These are phyloP conservation scores for Pyrenophora seminiperda DNA, from an alignment of 2,329 filamentous ascomycete species.

Conservation along the genomic window DNA sequence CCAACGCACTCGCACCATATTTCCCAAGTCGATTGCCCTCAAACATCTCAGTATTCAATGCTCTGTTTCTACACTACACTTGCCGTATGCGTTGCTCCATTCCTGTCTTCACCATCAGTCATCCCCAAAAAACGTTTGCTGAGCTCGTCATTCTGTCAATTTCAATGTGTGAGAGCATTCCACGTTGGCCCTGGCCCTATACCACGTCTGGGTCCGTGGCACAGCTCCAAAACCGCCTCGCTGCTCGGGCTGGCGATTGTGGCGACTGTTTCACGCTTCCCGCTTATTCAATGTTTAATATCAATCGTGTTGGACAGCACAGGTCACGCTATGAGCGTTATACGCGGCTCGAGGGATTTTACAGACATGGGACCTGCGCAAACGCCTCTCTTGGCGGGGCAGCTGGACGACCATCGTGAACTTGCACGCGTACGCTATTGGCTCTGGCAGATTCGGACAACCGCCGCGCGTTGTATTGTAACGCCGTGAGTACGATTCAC, in stretches of 20 bases:
- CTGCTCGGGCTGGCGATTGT: background rate
- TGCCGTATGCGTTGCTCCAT: background rate
- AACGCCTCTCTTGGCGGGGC: conserved; percentile 20
- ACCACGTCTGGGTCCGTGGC: background rate
- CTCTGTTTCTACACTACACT: background rate
- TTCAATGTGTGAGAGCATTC: background rate
- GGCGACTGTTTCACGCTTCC: conserved; percentile 2
- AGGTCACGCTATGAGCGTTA: conserved; percentile 1
- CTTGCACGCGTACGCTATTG: conserved; percentile 8
- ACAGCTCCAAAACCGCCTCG: background rate
- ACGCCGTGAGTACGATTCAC: conserved; percentile 18
- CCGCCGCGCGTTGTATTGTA: conserved; percentile 12
- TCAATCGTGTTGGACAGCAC: background rate
- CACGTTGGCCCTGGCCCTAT: background rate
- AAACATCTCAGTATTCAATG: background rate
- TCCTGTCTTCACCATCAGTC: background rate
- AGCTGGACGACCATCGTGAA: conserved; percentile 14
- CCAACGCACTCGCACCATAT: background rate
- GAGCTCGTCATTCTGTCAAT: background rate
- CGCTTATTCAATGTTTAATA: conserved; percentile 5
- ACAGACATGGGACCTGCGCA: conserved; percentile 8
- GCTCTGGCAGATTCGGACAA: conserved; percentile 11
- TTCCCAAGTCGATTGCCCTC: background rate
- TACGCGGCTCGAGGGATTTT: conserved; percentile 5
- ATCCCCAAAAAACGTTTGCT: background rate